Evolutionary conservation across 768 basidiomycete species (phyloP).

Genomic region (Suillus americanus): DNA sequence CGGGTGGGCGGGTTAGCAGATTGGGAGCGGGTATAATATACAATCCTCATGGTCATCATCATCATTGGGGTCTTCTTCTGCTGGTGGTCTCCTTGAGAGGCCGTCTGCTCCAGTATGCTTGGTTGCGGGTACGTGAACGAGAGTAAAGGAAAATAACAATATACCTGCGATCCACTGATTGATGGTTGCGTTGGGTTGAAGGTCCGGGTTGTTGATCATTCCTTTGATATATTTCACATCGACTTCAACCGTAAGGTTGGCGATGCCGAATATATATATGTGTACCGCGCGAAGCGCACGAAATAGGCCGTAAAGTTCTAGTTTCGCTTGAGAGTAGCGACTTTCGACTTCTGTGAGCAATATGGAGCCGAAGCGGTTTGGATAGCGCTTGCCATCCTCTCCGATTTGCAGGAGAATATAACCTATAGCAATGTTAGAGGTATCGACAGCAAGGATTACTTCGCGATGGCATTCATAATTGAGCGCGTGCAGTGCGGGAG

Average conservation of each 20-base stretch:
- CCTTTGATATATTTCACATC: conserved; percentile 43
- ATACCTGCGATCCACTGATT: conserved; percentile 40
- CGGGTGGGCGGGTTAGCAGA: neutral
- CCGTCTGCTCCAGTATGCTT: neutral
- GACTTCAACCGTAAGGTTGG: conserved; percentile 34
- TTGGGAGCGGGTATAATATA: no score
- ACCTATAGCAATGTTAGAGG: no score
- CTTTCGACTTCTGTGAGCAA: neutral
- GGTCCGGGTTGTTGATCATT: conserved; percentile 42
- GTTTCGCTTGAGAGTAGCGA: conserved; percentile 38
- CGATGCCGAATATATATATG: conserved; percentile 26
- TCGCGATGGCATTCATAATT: no score
- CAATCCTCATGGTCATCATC: neutral
- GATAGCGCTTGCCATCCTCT: no score
- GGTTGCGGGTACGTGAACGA: conserved; percentile 28
- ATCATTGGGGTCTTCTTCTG: rapidly evolving
- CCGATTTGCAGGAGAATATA: no score
- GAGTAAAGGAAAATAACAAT: conserved; percentile 26
- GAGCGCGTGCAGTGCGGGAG: no score
- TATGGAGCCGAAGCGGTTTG: neutral
- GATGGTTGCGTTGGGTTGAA: conserved; percentile 35
- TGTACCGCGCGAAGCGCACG: conserved; percentile 29
- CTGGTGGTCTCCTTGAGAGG: neutral
- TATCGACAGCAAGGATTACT: no score
- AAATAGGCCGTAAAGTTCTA: conserved; percentile 40